These are phyloP conservation scores for Boletellus dicymbophilus DNA, from an alignment of 1,284 basidiomycete species.

Conservation along the genomic window DNA sequence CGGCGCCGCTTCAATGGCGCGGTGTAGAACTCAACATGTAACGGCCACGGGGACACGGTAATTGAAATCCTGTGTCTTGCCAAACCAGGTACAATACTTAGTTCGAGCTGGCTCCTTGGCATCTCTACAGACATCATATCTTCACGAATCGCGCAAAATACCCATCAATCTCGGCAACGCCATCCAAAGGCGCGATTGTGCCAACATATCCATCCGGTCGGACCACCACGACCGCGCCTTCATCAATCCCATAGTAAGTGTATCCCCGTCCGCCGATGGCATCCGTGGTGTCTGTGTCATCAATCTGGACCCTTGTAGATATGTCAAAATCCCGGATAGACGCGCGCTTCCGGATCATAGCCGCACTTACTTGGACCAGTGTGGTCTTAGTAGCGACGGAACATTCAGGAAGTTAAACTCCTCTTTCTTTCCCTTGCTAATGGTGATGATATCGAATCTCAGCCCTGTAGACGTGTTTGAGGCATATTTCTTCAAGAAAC, in stretches of 20 bases:
- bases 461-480: slow-evolving; percentile 16
- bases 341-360: not conserved
- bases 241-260: slow-evolving; percentile 54
- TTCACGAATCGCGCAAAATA: slow-evolving; percentile 52
- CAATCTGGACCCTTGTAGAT: slow-evolving; percentile 46
- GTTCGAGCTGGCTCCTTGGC: no score
- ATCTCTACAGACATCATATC: slow-evolving; percentile 9
- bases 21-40: no score
- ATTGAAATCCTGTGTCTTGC: no score
- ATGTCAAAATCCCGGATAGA: slow-evolving; percentile 13
- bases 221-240: slow-evolving; percentile 65
- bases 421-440: slow-evolving; percentile 50
- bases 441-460: slow-evolving; percentile 56
- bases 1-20: no score
- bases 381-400: slow-evolving; percentile 51
- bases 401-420: slow-evolving; percentile 49
- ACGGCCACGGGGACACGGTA: no score
- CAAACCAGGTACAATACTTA: no score
- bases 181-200: slow-evolving; percentile 51
- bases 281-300: slow-evolving; percentile 42
- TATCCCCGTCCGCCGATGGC: slow-evolving; percentile 48
- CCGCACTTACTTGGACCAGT: slow-evolving; percentile 65
- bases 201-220: slow-evolving; percentile 79
- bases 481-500: slow-evolving; percentile 40
- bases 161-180: slow-evolving; percentile 41